A percentile compares a stretch with the other conserved stretches of the same genome.
These are phyloP conservation scores for Ananas comosus DNA, from an alignment of 176 grass and related monocot genomes.

Conservation along the genomic window DNA sequence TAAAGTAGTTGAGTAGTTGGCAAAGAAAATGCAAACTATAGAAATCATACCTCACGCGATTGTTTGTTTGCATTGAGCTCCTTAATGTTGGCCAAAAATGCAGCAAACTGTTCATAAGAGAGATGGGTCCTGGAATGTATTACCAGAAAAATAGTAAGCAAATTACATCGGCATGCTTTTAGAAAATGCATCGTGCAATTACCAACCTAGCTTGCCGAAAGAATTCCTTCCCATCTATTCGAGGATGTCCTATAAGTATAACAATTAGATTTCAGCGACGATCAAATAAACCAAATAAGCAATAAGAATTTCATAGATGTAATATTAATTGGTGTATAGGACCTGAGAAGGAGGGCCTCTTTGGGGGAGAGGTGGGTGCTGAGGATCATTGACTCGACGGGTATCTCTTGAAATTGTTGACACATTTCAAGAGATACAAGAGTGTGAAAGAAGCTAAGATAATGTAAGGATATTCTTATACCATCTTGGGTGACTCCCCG, in stretches of 20 bases:
- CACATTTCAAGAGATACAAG: not conserved
- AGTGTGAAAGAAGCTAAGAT: not conserved
- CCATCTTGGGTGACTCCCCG: constrained; percentile 45
- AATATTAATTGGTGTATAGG: not conserved
- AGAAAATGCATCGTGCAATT: not conserved
- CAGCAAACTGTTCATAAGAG: constrained; percentile 88
- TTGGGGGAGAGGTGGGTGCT: constrained; percentile 60
- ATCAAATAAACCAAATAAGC: constrained; percentile 2
- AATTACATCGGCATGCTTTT: not conserved
- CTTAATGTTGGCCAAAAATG: constrained; percentile 85
- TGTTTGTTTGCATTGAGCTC: constrained; percentile 86
- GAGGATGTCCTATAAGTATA: constrained; percentile 49
- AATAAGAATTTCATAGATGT: not conserved
- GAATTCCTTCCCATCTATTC: constrained; percentile 90
- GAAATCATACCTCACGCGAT: constrained; percentile 53
- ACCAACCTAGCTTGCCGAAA: constrained; percentile 89
- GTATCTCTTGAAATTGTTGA: constrained; percentile 38
- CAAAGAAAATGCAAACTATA: constrained; percentile 5
- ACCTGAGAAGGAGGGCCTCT: constrained; percentile 62
- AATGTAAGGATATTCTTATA: constrained; percentile 15
- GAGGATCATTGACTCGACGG: constrained; percentile 66
- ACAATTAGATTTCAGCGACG: constrained; percentile 2
- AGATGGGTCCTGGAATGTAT: constrained; percentile 58
- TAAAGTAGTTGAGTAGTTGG: not conserved
- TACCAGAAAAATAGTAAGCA: not conserved